Percentiles rank a stretch among this genome's conserved stretches.
phyloP scores from a whole-genome alignment of 495 filamentous ascomycete genomes.

The Jackrogersella multiformis region DNA sequence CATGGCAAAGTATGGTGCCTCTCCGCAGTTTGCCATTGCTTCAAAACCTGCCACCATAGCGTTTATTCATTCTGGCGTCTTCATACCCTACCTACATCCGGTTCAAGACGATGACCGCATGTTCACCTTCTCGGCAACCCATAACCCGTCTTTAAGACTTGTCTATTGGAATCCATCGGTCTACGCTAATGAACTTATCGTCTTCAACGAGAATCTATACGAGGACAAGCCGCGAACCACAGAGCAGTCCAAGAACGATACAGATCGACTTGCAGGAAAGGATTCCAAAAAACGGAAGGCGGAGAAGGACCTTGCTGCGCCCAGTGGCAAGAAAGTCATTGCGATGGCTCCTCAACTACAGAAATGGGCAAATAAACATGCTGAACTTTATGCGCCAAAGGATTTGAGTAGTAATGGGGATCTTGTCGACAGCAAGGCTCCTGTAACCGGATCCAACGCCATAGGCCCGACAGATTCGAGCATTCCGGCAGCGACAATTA shows the following conservation, averaged over 20 bases:
- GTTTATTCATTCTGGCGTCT: constrained; percentile 89
- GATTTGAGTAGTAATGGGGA: constrained; percentile 24
- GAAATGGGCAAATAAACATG: constrained; percentile 88
- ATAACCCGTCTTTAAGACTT: constrained; percentile 72
- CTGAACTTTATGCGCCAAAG: constrained; percentile 75
- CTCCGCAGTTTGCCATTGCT: constrained; percentile 85
- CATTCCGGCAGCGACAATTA: constrained; percentile 18
- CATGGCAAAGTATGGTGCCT: constrained; percentile 74
- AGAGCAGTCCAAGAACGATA: constrained; percentile 47
- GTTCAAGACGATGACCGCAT: constrained; percentile 58
- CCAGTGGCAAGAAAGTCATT: constrained; percentile 64
- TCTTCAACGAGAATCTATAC: constrained; percentile 57
- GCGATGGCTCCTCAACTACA: constrained; percentile 74
- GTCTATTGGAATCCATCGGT: constrained; percentile 88
- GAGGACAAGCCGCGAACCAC: constrained; percentile 52
- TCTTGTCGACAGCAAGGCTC: constrained; percentile 27
- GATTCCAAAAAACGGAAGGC: constrained; percentile 79
- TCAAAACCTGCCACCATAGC: constrained; percentile 77
- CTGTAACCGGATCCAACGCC: constrained; percentile 39
- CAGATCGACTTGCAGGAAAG: constrained; percentile 50
- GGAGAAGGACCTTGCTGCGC: constrained; percentile 54
- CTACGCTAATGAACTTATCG: constrained; percentile 72
- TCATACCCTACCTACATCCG: constrained; percentile 76
- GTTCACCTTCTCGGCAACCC: constrained; percentile 78
- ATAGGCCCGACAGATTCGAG: constrained; percentile 9